Evolutionary conservation across 306 rosid genomes (phyloP).

Genomic region (Corylus americana): DNA sequence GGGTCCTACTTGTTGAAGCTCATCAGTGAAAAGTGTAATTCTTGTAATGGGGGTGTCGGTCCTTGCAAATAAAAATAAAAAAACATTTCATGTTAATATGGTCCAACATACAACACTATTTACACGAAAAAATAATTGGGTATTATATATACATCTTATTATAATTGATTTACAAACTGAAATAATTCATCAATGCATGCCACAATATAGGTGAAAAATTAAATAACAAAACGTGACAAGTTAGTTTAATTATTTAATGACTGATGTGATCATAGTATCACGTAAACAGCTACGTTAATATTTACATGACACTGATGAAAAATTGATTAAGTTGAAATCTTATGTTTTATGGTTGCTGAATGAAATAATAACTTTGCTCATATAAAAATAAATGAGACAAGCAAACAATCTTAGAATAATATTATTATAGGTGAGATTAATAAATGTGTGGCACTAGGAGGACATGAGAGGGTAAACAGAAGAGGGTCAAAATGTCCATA

Average conservation of each 20-base stretch:
- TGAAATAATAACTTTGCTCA: too few relatives aligned
- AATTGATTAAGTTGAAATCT: too few relatives aligned
- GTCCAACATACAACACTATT: not conserved
- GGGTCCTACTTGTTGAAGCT: not conserved
- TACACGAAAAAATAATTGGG: not conserved
- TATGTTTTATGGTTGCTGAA: too few relatives aligned
- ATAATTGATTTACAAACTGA: too few relatives aligned
- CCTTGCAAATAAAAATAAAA: not conserved
- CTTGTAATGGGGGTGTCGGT: not conserved
- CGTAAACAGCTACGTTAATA: too few relatives aligned
- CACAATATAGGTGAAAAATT: too few relatives aligned
- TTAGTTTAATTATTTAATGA: too few relatives aligned
- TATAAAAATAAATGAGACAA: not conserved
- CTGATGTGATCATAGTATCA: too few relatives aligned
- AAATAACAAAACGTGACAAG: too few relatives aligned
- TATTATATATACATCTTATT: too few relatives aligned
- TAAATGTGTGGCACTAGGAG: slow-evolving; percentile 19
- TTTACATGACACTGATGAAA: too few relatives aligned
- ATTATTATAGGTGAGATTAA: not conserved
- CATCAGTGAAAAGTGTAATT: not conserved
- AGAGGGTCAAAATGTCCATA: slow-evolving; percentile 38
- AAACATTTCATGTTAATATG: not conserved
- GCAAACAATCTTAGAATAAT: not conserved
- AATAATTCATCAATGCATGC: too few relatives aligned
- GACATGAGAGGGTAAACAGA: slow-evolving; percentile 23